These are phyloP conservation scores for Penicillium verhagenii DNA, from an alignment of 495 filamentous ascomycete genomes.

Conservation along the genomic window DNA sequence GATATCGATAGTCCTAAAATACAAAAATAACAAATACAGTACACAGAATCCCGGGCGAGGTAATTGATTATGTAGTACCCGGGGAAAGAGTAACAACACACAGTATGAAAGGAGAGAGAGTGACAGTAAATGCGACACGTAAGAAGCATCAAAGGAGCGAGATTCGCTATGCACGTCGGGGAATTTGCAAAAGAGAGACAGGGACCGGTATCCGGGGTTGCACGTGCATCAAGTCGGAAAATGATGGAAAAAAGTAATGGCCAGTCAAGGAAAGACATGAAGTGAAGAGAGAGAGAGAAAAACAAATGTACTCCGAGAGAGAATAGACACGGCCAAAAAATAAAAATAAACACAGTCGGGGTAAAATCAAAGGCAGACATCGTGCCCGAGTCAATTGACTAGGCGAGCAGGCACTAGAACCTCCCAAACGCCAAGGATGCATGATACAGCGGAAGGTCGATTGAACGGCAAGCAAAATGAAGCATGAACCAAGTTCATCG, in stretches of 20 bases:
- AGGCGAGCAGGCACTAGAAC: constrained; percentile 24
- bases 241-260: constrained; percentile 15
- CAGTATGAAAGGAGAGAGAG: constrained; percentile 14
- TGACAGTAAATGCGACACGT: constrained; percentile 19
- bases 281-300: constrained; percentile 12
- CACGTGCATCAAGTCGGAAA: constrained; percentile 22
- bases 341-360: too few species aligned
- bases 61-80: constrained; percentile 9
- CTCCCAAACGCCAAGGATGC: constrained; percentile 48
- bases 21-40: background rate
- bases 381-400: constrained; percentile 19
- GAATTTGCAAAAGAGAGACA: constrained; percentile 22
- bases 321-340: constrained; percentile 21
- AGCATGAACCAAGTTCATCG: constrained; percentile 18
- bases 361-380: constrained; percentile 15
- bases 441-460: constrained; percentile 35
- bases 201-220: constrained; percentile 30
- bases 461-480: constrained; percentile 9
- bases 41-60: background rate
- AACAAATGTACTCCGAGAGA: constrained; percentile 21
- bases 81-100: constrained; percentile 8
- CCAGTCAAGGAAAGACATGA: constrained; percentile 17
- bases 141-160: constrained; percentile 18
- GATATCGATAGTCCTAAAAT: background rate
- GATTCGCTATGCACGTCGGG: constrained; percentile 27